Percentiles rank a stretch among this genome's conserved stretches.
Conservation (phyloP, 805 yeast species). For the Yarrowia divulgata region DNA sequence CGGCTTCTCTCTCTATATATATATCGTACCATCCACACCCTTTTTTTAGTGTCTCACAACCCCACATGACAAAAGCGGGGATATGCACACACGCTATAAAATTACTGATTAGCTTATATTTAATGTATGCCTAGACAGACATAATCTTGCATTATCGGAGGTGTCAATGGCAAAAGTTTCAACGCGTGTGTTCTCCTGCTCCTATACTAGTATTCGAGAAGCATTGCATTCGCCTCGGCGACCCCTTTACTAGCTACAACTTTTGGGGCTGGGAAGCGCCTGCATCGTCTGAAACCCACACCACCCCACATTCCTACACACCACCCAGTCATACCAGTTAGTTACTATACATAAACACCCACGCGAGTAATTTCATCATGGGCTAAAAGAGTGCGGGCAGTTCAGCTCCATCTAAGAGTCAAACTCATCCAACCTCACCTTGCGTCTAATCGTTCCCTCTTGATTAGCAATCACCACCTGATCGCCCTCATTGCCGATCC, state of each 20-base stretch:
- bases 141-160: constrained; percentile 25
- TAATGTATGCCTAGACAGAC: not conserved
- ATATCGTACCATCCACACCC: not conserved
- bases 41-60: constrained; percentile 9
- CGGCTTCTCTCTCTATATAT: not conserved
- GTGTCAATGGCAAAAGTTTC: too few species aligned
- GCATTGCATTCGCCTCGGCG: too few species aligned
- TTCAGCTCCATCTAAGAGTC: constrained; percentile 44
- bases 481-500: constrained; percentile 70
- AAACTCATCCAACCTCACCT: constrained; percentile 55
- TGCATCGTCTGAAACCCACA: too few species aligned
- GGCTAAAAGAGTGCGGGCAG: not conserved
- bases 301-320: too few species aligned
- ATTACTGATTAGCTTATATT: not conserved
- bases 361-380: not conserved
- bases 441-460: constrained; percentile 53
- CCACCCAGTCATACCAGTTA: constrained; percentile 1
- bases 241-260: not conserved
- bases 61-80: constrained; percentile 23
- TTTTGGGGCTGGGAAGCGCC: not conserved
- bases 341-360: constrained; percentile 24
- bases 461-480: constrained; percentile 59
- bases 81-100: not conserved
- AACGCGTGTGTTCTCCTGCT: too few species aligned
- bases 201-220: too few species aligned